Evolutionary conservation across 2,329 filamentous ascomycete species (phyloP), one percentile per base, ranked within the genome.

Genomic region (Aureobasidium sp.): DNA sequence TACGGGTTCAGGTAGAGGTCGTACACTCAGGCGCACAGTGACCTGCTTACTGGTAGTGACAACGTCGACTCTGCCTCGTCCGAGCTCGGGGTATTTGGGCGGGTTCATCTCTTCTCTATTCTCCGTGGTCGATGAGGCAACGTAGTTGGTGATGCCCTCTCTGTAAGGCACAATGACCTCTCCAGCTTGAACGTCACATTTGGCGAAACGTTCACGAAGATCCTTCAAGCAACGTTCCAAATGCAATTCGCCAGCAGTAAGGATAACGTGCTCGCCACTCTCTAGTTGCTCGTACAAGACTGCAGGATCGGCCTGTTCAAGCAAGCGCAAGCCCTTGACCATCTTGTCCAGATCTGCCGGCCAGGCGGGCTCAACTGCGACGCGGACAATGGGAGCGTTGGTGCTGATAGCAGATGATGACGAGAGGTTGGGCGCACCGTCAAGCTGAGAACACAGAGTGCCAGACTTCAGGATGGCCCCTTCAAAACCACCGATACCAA

Each of bases 401-500:
- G 93, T 88, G 5, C 88, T 89, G 36, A 85, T 85, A 74, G 92
- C 86, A 61, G 81, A 85, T 9, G 97, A 86, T 66, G 93, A 93
- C 0, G 92, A 94, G 59, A 99, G 79, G 75, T 99, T 99, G 68
- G 95, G 86, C 7, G 90, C 87, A 17, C 94, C 94, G 53, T 91
- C 87, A 0, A 95, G 78, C 66, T 89, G 88, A 66, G 90, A 96
- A 77, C 92, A 97, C 3, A 99, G 80, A 0, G 94, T 99, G 13
- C 92, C 94, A 1, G 92, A 95, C 74, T 99, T 99, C 61, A 99
- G 81, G n/a, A 99, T 88, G 65, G 93, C 88, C 17, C 92, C 93
- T 70, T 94, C 92, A 1, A 99, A 83, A 1, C 94, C 94, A 36
- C 88, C 91, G 61, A 99, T 94, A 27, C 94, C 94, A 71, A 99